Evolutionary conservation across 331 rosid species (phyloP), one percentile per base, ranked within the genome.

Genomic region (Arachis monticola): DNA sequence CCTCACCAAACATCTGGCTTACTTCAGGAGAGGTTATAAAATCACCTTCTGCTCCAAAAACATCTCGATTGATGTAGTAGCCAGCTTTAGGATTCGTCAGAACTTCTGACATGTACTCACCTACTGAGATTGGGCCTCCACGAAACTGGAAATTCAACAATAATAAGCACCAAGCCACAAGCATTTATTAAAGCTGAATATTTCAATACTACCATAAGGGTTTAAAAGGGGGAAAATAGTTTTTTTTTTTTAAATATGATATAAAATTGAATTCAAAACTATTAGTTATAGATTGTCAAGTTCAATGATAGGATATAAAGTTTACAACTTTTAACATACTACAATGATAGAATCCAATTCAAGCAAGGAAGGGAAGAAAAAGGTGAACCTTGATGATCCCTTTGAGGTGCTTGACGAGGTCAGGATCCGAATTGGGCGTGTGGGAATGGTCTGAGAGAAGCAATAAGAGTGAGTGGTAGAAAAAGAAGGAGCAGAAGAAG

Each of bases 1-100:
- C 99, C 97, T 92, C 97, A 40, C 99, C 97, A 82, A 90, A 95
- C 97, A 92, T 92, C 77, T 95, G 99, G 89, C 92, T 90, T 0
- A 92, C 99, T 88, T 95, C 97, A 72, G 99, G 99, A 41, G 99
- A 95, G 45, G 97, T 92, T 66, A 95, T 86, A 62, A 95, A 95
- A 86, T 95, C 99, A 60, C 97, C 99, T 71, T 86, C 83, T 2
- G 90, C 87, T 69, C 99, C 97, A 81, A 95, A 95, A 55, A 92
- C 99, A 82, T 95, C 99, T 17, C 97, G 85, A 71, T 92, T 88
- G 73, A 95, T 95, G 65, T 92, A 95, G 70, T 92, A 95, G 2
- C 97, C 96, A 72, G 96, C 92, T 79, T 89, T 90, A 38, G 99
- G 97, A 71, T 95, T 95, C 1, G 97, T 95, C 86, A 95, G 84